Percentiles rank a stretch among this genome's conserved stretches.
Evolutionary conservation across 2,329 filamentous ascomycete species (phyloP).

Genomic region (Hypoxylon sp.): DNA sequence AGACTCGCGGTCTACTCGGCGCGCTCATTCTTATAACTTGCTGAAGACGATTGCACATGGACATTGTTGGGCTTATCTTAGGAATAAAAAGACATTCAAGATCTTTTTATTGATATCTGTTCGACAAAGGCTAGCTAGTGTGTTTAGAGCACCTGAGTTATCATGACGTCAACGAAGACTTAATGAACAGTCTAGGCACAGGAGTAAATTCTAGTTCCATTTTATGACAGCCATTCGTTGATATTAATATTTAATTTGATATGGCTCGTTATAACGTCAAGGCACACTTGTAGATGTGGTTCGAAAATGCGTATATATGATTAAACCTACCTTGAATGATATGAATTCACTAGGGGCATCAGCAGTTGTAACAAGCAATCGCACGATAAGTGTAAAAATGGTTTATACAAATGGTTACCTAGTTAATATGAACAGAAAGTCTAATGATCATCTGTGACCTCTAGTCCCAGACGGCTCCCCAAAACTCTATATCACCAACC

Average conservation of each 20-base stretch:
- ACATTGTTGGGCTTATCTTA: neutral
- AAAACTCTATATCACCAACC: neutral
- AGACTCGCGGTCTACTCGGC: neutral
- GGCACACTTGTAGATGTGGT: too few relatives aligned
- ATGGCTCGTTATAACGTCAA: too few relatives aligned
- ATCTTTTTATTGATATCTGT: neutral
- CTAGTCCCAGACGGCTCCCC: neutral
- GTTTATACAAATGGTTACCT: neutral
- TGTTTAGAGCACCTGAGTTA: neutral
- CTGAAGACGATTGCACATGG: neutral
- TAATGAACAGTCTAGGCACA: neutral
- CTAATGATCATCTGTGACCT: neutral
- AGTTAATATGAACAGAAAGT: neutral
- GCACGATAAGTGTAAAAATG: neutral
- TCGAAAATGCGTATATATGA: too few relatives aligned
- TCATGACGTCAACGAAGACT: constrained; percentile 9
- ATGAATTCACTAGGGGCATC: too few relatives aligned
- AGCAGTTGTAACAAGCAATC: neutral
- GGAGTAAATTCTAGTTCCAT: too few relatives aligned
- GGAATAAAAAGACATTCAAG: neutral
- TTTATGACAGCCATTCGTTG: too few relatives aligned
- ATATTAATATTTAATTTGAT: too few relatives aligned
- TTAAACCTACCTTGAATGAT: too few relatives aligned
- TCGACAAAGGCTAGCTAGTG: neutral
- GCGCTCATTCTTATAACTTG: neutral